A percentile compares a stretch with the other conserved stretches of the same genome.
Evolutionary conservation across 1,284 basidiomycete species (phyloP).

Genomic region (Malassezia restricta): DNA sequence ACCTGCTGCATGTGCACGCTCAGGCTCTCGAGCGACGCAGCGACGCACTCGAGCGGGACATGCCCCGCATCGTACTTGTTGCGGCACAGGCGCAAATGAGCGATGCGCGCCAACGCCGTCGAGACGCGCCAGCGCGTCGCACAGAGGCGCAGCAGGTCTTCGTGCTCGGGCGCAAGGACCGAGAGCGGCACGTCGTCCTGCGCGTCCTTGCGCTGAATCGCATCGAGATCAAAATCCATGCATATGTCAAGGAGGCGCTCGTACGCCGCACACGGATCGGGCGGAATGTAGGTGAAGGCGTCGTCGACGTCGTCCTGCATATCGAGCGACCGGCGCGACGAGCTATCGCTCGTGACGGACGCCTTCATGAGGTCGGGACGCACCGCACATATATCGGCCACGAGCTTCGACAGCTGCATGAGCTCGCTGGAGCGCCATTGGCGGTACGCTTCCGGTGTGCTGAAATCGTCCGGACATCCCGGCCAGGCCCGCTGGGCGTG

Average conservation of each 20-base stretch:
- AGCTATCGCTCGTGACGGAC: slow-evolving; percentile 22
- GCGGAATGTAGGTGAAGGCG: slow-evolving; percentile 71
- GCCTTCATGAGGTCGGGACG: slow-evolving; percentile 79
- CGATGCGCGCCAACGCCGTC: slow-evolving; percentile 62
- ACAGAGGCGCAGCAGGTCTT: slow-evolving; percentile 74
- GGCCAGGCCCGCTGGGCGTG: slow-evolving; percentile 72
- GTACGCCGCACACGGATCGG: slow-evolving; percentile 74
- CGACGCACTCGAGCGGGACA: slow-evolving; percentile 81
- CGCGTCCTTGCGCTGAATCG: slow-evolving; percentile 79
- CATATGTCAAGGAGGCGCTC: slow-evolving; percentile 70
- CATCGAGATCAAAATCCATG: slow-evolving; percentile 72
- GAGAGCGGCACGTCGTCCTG: slow-evolving; percentile 90
- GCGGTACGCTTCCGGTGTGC: slow-evolving; percentile 63
- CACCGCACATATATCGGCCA: slow-evolving; percentile 72
- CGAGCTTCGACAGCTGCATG: slow-evolving; percentile 68
- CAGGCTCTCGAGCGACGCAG: slow-evolving; percentile 66
- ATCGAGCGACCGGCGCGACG: not conserved
- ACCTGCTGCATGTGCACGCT: slow-evolving; percentile 52
- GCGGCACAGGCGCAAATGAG: slow-evolving; percentile 75
- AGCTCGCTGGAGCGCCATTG: slow-evolving; percentile 77
- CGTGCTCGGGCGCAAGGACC: slow-evolving; percentile 70
- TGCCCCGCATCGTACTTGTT: slow-evolving; percentile 77
- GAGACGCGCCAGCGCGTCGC: slow-evolving; percentile 79
- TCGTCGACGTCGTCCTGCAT: slow-evolving; percentile 13
- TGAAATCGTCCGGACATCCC: slow-evolving; percentile 74